Percentiles rank a stretch among this genome's conserved stretches.
Conservation (phyloP, 371 early-diverging fungal genomes). For the Rhizopus arrhizus region DNA sequence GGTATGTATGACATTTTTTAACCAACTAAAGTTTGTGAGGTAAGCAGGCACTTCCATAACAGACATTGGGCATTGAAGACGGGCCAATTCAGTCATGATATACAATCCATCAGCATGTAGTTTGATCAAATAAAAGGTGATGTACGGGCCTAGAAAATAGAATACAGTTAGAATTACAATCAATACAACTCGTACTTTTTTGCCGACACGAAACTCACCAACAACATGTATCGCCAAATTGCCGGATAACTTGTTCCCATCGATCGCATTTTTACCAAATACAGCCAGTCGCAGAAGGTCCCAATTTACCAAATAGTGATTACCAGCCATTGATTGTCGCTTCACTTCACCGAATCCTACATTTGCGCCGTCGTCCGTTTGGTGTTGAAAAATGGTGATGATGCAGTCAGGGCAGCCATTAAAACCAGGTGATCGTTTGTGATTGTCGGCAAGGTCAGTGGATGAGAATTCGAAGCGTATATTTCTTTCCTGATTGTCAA, state of each 20-base stretch:
- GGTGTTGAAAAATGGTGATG: constrained; percentile 23
- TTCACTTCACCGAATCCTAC: constrained; percentile 27
- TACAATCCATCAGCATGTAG: constrained; percentile 31
- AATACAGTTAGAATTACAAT: constrained; percentile 12
- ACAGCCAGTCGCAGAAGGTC: constrained; percentile 30
- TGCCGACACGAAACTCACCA: constrained; percentile 17
- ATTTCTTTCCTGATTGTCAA: constrained; percentile 27
- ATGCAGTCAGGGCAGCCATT: constrained; percentile 27
- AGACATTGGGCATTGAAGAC: constrained; percentile 25
- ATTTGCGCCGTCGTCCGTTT: constrained; percentile 24
- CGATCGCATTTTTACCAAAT: constrained; percentile 24
- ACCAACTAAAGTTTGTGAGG: constrained; percentile 17
- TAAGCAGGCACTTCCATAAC: constrained; percentile 23
- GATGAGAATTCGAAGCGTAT: constrained; percentile 18
- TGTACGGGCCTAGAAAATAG: constrained; percentile 22
- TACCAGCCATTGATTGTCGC: constrained; percentile 20
- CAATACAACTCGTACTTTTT: constrained; percentile 12
- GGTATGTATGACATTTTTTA: constrained; percentile 22
- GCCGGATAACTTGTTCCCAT: constrained; percentile 18
- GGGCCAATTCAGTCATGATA: constrained; percentile 30
- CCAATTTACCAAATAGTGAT: constrained; percentile 30
- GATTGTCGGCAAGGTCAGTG: constrained; percentile 24
- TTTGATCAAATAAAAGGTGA: constrained; percentile 31
- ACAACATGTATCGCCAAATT: constrained; percentile 21
- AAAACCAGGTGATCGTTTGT: constrained; percentile 14